phyloP scores from a whole-genome alignment of 164 flowering plant species.

The Stephania cephalantha region DNA sequence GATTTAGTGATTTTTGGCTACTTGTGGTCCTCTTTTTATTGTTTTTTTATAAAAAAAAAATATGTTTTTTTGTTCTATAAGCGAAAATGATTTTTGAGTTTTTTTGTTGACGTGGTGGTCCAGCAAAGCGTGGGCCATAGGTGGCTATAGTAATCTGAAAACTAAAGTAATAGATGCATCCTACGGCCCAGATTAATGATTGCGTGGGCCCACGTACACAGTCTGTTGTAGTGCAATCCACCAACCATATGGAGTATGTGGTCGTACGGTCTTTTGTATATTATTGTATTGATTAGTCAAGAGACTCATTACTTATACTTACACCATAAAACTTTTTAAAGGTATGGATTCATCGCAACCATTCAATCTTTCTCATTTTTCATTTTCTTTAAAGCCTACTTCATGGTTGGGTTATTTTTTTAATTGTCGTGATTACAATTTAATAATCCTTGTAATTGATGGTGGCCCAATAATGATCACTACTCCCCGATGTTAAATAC shows the following conservation, averaged over 20 bases:
- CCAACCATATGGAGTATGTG: neutral
- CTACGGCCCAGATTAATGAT: neutral
- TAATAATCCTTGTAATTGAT: neutral
- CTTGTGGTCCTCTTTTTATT: neutral
- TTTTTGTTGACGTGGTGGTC: neutral
- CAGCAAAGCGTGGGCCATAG: neutral
- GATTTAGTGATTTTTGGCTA: neutral
- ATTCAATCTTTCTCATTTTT: neutral
- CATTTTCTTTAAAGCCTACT: neutral
- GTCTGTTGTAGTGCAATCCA: conserved; percentile 1
- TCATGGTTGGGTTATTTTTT: neutral
- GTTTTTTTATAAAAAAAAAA: too few relatives aligned
- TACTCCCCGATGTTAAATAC: neutral
- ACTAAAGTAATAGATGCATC: neutral
- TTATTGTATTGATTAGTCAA: neutral
- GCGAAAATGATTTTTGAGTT: too few relatives aligned
- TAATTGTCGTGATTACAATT: neutral
- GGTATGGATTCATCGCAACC: neutral
- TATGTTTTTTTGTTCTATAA: too few relatives aligned
- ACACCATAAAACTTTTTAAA: neutral
- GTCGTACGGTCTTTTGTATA: neutral
- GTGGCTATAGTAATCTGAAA: neutral
- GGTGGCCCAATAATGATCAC: neutral
- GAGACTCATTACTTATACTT: neutral
- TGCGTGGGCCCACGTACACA: neutral